Percentiles rank a stretch among this genome's conserved stretches.
These are phyloP conservation scores for Microdochium bolleyi DNA, from an alignment of 2,329 filamentous ascomycete genomes.

Conservation along the genomic window DNA sequence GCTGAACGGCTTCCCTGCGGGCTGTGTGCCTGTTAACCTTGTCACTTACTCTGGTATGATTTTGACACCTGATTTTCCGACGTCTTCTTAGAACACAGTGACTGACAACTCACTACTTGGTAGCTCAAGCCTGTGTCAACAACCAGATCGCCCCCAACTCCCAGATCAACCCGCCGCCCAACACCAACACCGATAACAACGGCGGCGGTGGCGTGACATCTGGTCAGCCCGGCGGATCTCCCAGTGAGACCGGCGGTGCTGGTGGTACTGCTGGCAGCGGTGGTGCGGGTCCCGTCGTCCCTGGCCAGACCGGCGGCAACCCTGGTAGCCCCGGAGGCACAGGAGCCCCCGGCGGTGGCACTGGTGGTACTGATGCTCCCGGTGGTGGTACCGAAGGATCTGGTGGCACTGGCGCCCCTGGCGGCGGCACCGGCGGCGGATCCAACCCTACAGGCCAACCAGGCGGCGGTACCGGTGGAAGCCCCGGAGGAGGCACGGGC, in stretches of 20 bases:
- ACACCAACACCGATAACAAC: background rate
- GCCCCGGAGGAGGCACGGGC: background rate
- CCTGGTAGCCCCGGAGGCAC: background rate
- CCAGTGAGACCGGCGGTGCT: background rate
- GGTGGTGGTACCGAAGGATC: background rate
- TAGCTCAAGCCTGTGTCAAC: background rate
- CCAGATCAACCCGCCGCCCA: background rate
- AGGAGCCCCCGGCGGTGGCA: background rate
- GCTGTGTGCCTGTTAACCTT: slow-evolving; percentile 6
- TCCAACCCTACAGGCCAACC: background rate
- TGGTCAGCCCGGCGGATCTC: background rate
- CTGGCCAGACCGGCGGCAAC: background rate
- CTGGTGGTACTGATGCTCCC: background rate
- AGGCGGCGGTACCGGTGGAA: background rate
- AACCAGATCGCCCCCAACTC: background rate
- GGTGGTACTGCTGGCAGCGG: background rate
- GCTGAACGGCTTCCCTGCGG: slow-evolving; percentile 2
- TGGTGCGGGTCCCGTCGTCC: background rate
- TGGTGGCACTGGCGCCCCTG: background rate
- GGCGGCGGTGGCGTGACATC: background rate
- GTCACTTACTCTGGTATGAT: slow-evolving; percentile 9
- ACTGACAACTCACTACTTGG: background rate
- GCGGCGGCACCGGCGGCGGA: background rate
- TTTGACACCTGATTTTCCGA: too few relatives aligned
- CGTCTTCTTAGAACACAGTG: too few relatives aligned